Conservation (phyloP, 2,329 filamentous ascomycete species). For the Exophiala spinifera region DNA sequence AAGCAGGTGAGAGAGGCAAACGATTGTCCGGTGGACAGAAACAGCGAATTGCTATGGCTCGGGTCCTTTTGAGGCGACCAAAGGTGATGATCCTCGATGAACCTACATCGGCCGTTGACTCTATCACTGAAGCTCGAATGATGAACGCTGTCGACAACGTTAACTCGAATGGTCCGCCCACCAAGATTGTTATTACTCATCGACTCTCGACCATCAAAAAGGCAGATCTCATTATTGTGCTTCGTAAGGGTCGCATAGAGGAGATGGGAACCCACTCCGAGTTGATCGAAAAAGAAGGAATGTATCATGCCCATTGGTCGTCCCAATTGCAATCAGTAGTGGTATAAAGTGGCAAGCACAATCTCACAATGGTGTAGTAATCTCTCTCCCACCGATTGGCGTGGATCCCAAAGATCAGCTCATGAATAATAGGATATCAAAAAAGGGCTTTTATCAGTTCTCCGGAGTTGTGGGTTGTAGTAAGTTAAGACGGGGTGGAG, state of each 20-base stretch:
- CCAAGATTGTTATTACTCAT: constrained; percentile 42
- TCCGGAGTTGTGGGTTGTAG: too few relatives aligned
- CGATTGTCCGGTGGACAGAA: constrained; percentile 57
- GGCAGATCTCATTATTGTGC: constrained; percentile 77
- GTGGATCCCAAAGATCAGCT: too few relatives aligned
- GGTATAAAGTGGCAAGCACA: too few relatives aligned
- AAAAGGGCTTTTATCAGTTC: too few relatives aligned
- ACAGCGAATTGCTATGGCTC: constrained; percentile 57
- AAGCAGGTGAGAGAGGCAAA: constrained; percentile 52
- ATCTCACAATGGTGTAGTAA: too few relatives aligned
- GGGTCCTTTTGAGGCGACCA: constrained; percentile 54
- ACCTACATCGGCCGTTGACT: constrained; percentile 58
- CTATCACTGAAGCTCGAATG: constrained; percentile 46
- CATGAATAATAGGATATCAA: too few relatives aligned
- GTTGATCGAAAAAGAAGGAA: constrained; percentile 56
- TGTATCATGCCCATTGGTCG: constrained; percentile 63
- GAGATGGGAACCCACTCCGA: constrained; percentile 69
- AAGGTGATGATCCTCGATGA: constrained; percentile 59
- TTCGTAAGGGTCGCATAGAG: constrained; percentile 67
- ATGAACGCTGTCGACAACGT: constrained; percentile 12
- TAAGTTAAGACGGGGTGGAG: too few relatives aligned
- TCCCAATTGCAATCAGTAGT: too few relatives aligned
- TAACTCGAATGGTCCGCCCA: constrained; percentile 45
- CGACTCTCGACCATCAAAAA: constrained; percentile 40
- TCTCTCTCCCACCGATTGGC: too few relatives aligned